A percentile compares a stretch with the other conserved stretches of the same genome.
These are phyloP conservation scores for Botryotinia convoluta DNA, from an alignment of 2,329 filamentous ascomycete genomes.

Conservation along the genomic window DNA sequence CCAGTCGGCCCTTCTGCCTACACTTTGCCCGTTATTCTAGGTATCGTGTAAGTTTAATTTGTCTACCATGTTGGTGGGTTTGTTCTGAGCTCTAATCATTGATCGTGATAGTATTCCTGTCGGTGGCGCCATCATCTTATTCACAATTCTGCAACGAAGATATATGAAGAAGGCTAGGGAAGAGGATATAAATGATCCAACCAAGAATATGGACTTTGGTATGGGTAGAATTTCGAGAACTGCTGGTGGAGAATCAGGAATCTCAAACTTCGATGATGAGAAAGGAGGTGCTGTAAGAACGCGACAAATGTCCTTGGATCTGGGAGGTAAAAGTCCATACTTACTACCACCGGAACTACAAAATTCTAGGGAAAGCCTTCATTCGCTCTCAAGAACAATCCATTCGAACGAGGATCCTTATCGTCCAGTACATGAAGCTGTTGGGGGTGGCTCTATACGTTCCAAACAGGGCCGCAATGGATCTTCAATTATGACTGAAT, in stretches of 20 bases:
- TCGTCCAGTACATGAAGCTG: conserved; percentile 58
- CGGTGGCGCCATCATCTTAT: conserved; percentile 59
- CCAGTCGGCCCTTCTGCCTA: conserved; percentile 53
- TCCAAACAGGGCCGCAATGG: conserved; percentile 39
- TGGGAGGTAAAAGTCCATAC: conserved; percentile 83
- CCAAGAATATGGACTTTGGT: conserved; percentile 91
- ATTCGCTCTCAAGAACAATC: conserved; percentile 77
- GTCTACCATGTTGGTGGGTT: neutral
- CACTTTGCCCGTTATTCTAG: conserved; percentile 65
- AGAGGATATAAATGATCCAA: conserved; percentile 83
- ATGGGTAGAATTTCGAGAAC: conserved; percentile 53
- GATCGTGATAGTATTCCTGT: conserved; percentile 67
- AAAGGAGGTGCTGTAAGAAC: conserved; percentile 43
- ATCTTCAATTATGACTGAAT: conserved; percentile 48
- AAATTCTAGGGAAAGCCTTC: conserved; percentile 78
- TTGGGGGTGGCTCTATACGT: conserved; percentile 53
- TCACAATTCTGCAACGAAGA: conserved; percentile 77
- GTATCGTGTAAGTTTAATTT: conserved; percentile 61
- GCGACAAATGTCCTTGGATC: conserved; percentile 56
- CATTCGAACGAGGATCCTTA: conserved; percentile 82
- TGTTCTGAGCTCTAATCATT: conserved; percentile 17
- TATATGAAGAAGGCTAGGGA: conserved; percentile 66
- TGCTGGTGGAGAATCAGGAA: neutral
- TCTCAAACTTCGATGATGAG: conserved; percentile 22
- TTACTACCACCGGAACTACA: conserved; percentile 83